phyloP scores from a whole-genome alignment of 805 yeast genomes.

The Zygosaccharomyces bisporus region DNA sequence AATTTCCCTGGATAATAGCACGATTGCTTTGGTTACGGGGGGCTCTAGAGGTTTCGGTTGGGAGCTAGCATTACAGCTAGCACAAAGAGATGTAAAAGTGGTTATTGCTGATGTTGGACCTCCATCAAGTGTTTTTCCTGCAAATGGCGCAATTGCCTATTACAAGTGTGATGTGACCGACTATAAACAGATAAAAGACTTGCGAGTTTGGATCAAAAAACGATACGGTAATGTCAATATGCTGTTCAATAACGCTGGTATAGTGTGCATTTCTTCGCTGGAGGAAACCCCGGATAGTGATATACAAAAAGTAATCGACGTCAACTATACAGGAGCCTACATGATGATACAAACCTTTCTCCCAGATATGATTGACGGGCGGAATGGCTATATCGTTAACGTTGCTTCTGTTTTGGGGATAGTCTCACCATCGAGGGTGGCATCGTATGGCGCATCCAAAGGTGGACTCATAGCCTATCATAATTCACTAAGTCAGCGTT shows the following conservation, averaged over 20 bases:
- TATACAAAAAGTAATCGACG: conserved; percentile 57
- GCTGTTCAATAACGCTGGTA: conserved; percentile 83
- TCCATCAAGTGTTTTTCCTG: conserved; percentile 28
- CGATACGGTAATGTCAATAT: conserved; percentile 59
- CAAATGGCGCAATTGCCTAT: conserved; percentile 46
- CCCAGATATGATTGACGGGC: conserved; percentile 60
- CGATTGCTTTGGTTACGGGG: conserved; percentile 76
- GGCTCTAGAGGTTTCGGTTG: conserved; percentile 78
- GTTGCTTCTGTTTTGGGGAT: conserved; percentile 83
- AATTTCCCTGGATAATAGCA: conserved; percentile 34
- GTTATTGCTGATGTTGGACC: conserved; percentile 60
- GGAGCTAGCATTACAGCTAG: conserved; percentile 51
- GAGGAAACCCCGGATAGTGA: conserved; percentile 53
- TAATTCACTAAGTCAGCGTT: conserved; percentile 70
- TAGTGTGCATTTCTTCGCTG: conserved; percentile 56
- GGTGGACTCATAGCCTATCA: conserved; percentile 83
- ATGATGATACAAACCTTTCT: conserved; percentile 65
- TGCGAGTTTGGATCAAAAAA: conserved; percentile 41
- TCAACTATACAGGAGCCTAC: conserved; percentile 69
- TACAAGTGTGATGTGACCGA: conserved; percentile 69
- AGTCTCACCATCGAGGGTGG: conserved; percentile 73
- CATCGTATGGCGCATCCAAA: conserved; percentile 86
- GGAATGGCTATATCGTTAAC: conserved; percentile 74
- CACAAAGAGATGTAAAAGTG: conserved; percentile 45
- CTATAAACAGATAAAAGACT: conserved; percentile 40